phyloP scores from a whole-genome alignment of 163 green algal species.

The Scenedesmus sp. region DNA sequence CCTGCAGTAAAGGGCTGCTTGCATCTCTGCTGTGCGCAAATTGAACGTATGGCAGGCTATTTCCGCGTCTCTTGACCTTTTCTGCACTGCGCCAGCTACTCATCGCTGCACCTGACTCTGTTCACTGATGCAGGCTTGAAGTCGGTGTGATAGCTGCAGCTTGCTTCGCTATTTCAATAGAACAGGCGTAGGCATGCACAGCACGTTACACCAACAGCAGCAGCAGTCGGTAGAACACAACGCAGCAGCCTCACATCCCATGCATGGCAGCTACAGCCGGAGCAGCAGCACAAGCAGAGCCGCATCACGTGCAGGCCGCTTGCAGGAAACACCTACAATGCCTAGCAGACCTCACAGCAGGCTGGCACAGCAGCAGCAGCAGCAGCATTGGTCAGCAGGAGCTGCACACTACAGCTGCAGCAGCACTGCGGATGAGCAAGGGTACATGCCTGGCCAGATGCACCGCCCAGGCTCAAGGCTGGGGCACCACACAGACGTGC shows the following conservation, averaged over 20 bases:
- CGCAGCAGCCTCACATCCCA: not conserved
- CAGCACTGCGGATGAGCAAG: not conserved
- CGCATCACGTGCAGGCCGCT: not conserved
- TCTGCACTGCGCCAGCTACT: no score
- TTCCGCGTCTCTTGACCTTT: no score
- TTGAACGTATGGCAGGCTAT: no score
- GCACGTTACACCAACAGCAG: not conserved
- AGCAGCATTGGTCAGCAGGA: not conserved
- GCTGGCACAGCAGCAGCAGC: slow-evolving; percentile 7
- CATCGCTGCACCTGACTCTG: not conserved
- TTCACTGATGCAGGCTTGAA: not conserved
- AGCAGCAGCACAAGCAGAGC: slow-evolving; percentile 2
- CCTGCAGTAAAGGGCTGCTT: no score
- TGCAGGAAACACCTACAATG: not conserved
- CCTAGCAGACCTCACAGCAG: not conserved
- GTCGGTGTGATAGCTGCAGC: not conserved
- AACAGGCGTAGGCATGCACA: not conserved
- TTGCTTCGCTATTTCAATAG: not conserved
- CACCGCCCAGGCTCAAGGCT: not conserved
- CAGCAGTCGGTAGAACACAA: not conserved
- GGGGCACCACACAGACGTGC: not conserved
- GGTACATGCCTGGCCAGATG: not conserved
- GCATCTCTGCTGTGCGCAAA: no score
- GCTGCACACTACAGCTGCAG: not conserved
- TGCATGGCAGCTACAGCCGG: not conserved